Percentiles rank a stretch among this genome's conserved stretches.
Evolutionary conservation across 331 rosid genomes (phyloP).

Genomic region (Dryas integrifolia): DNA sequence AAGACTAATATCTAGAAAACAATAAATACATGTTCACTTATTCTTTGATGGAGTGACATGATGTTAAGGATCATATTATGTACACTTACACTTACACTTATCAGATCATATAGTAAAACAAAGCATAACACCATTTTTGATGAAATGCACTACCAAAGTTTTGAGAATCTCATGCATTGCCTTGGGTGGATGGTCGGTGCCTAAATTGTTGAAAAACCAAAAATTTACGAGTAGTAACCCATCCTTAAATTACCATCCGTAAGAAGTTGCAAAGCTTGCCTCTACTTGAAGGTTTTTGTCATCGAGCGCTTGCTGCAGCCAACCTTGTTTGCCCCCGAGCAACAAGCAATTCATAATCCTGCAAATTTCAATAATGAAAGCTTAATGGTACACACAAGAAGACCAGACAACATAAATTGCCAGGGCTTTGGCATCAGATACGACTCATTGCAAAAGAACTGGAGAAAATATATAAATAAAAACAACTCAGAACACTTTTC

Average conservation of each 20-base stretch:
- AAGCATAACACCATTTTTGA: background rate
- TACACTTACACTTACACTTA: background rate
- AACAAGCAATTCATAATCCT: conserved; percentile 69
- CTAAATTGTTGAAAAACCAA: background rate
- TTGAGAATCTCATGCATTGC: background rate
- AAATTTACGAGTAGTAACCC: background rate
- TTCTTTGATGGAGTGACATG: background rate
- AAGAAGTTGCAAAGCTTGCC: background rate
- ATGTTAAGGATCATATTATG: background rate
- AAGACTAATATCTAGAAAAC: too few species aligned
- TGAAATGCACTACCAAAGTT: conserved; percentile 11
- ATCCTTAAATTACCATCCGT: background rate
- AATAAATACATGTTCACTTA: background rate
- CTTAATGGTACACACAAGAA: background rate
- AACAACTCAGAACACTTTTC: background rate
- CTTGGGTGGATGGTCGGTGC: background rate
- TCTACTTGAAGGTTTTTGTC: conserved; percentile 22
- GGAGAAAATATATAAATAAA: background rate
- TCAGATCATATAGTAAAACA: background rate
- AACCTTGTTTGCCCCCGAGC: conserved; percentile 45
- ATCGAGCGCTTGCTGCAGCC: conserved; percentile 52
- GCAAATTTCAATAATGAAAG: conserved; percentile 26
- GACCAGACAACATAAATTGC: background rate
- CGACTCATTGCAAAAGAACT: background rate
- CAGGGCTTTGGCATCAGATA: background rate